Conservation (phyloP, 768 basidiomycete genomes). For the Pisolithus microcarpus region DNA sequence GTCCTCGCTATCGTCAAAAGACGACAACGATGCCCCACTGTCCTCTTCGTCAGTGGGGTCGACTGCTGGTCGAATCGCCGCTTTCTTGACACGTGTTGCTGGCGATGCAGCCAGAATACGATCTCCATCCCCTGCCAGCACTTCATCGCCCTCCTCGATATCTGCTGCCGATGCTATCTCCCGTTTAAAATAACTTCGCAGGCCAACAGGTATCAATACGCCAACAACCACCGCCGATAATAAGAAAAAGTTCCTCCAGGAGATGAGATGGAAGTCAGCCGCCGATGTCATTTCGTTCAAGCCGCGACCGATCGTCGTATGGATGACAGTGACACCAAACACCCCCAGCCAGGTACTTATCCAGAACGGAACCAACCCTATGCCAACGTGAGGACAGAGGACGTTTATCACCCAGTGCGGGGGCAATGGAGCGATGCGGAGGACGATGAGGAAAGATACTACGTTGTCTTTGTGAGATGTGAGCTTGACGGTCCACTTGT, state of each 20-base stretch:
- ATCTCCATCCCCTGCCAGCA: neutral
- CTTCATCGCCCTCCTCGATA: conserved; percentile 19
- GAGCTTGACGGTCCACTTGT: conserved; percentile 77
- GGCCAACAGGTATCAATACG: conserved; percentile 87
- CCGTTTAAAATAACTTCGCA: conserved; percentile 74
- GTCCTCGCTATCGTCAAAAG: conserved; percentile 40
- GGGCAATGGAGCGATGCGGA: conserved; percentile 89
- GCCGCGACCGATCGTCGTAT: conserved; percentile 89
- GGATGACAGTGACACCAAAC: conserved; percentile 86
- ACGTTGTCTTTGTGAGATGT: conserved; percentile 74
- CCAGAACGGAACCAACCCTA: conserved; percentile 83
- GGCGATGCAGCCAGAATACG: conserved; percentile 53
- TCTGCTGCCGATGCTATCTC: conserved; percentile 41
- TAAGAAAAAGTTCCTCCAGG: conserved; percentile 83
- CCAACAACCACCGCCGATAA: conserved; percentile 81
- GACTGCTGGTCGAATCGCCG: conserved; percentile 25
- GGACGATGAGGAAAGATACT: conserved; percentile 88
- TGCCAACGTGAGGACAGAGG: conserved; percentile 87
- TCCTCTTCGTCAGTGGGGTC: conserved; percentile 29
- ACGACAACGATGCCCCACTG: conserved; percentile 24
- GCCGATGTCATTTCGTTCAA: conserved; percentile 94
- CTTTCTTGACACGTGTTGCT: conserved; percentile 35
- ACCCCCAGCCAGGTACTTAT: conserved; percentile 84
- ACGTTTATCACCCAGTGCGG: conserved; percentile 97
- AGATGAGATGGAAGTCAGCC: conserved; percentile 89